Evolutionary conservation across 305 asterid genomes (phyloP).

Genomic region (Euphrasia arctica): DNA sequence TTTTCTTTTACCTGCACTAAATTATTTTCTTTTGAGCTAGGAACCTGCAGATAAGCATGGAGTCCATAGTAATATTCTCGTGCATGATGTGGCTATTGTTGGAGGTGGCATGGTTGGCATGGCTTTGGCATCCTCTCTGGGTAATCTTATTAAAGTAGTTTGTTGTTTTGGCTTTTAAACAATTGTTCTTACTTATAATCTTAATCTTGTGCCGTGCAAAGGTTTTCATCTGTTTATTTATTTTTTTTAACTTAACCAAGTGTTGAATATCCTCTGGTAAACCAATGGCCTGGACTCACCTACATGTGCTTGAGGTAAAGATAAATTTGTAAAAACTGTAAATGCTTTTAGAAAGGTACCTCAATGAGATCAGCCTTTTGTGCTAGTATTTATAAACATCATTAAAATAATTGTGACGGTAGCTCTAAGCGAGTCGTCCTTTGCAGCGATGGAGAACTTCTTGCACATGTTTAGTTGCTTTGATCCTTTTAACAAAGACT

Average conservation of each 20-base stretch:
- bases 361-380: conserved; percentile 1
- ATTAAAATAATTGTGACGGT: not conserved
- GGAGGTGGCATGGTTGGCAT: conserved; percentile 99
- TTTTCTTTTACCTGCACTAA: too few species aligned
- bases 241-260: not conserved
- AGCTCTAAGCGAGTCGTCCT: not conserved
- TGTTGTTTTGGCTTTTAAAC: conserved; percentile 20
- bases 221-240: conserved; percentile 8
- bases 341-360: conserved; percentile 1
- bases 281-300: not conserved
- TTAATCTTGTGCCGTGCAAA: conserved; percentile 2
- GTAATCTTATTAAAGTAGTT: conserved; percentile 34
- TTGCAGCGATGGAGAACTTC: not conserved
- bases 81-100: conserved; percentile 93
- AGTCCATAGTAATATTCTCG: conserved; percentile 34
- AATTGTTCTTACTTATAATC: conserved; percentile 13
- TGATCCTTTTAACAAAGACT: not conserved
- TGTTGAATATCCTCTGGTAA: conserved; percentile 15
- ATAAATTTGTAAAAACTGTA: not conserved
- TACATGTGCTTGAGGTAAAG: not conserved
- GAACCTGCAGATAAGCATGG: conserved; percentile 36
- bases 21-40: conserved; percentile 25
- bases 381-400: not conserved
- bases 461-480: not conserved
- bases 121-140: conserved; percentile 94